Base-by-base conservation (phyloP, 495 filamentous ascomycete species). In the Penicillium desertorum region DNA sequence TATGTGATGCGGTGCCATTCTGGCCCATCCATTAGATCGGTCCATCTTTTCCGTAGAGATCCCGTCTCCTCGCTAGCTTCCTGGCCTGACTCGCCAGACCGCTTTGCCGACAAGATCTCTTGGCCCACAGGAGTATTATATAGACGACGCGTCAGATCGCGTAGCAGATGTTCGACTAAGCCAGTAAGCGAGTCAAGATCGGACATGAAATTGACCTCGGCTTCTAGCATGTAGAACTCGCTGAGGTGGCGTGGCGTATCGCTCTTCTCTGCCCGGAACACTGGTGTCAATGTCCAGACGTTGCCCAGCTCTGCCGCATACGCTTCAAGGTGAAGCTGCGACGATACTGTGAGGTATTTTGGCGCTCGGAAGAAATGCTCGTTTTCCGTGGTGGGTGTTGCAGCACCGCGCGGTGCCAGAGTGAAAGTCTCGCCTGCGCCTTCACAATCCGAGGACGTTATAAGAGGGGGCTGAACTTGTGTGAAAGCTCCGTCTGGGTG, bases 211-310 rank as follows among this genome's bases (percentile, higher is more conserved):
- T 82, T 86, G 51, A 89, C 73, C 71, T 98, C 94, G 8, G 86
- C 92, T 73, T 98, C 94, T 2, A 98, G 83, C 94, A 98, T 98
- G 74, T 97, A 98, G 70, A 98, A 98, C 64, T 98, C 94, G 76
- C 90, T 96, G 45, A 98, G 77, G 73, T 98, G 94, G 36, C 95
- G 88, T 16, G 92, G 83, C 6, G 94, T 98, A 71, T 97, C 92
- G 69, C 91, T 96, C 73, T 84, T 89, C 69, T 98, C 94, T 4
- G 94, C 95, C 43, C 94, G 86, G 66, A 98, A 98, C 2, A 91
- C 91, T 16, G 94, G 94, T 10, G 92, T 92, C 19, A 98, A 71
- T 4, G 95, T 88, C 94, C 94, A 98, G 17, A 97, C 95, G 64
- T 88, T 90, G 27, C 88, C 88, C 43, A 97, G 80, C 45, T 92